A percentile compares a stretch with the other conserved stretches of the same genome.
Evolutionary conservation across 441 rosid genomes (phyloP).

Genomic region (Gossypium gossypioides): DNA sequence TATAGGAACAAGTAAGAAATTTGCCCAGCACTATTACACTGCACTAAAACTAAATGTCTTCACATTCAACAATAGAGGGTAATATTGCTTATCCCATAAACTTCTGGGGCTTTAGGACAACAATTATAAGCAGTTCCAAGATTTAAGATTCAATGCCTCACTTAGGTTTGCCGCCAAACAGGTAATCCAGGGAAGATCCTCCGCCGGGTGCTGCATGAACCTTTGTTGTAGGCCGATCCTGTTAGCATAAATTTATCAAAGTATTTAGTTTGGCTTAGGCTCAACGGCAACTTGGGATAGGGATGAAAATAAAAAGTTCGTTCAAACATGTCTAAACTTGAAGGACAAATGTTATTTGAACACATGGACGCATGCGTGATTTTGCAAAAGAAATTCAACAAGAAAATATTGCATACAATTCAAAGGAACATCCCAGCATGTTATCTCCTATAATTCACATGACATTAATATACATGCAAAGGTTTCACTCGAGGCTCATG

Average conservation of each 20-base stretch:
- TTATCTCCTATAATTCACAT: neutral
- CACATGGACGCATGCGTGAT: neutral
- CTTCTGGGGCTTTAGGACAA: neutral
- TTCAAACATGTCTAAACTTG: neutral
- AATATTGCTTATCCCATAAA: neutral
- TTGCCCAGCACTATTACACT: neutral
- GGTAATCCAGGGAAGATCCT: conserved; percentile 50
- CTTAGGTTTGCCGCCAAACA: conserved; percentile 32
- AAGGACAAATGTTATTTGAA: neutral
- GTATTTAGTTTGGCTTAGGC: neutral
- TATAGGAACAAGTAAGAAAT: neutral
- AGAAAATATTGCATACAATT: neutral
- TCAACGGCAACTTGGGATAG: neutral
- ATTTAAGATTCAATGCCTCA: conserved; percentile 13
- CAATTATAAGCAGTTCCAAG: neutral
- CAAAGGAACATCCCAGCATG: neutral
- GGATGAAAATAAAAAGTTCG: neutral
- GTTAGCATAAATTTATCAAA: conserved; percentile 4
- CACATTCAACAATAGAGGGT: neutral
- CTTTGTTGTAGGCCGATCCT: conserved; percentile 53
- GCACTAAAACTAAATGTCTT: conserved; percentile 1
- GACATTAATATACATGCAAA: neutral
- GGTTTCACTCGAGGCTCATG: neutral
- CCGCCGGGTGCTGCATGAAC: conserved; percentile 58
- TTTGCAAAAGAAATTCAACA: neutral